phyloP scores from a whole-genome alignment of 2,329 filamentous ascomycete species.

The Fusarium penzigii region DNA sequence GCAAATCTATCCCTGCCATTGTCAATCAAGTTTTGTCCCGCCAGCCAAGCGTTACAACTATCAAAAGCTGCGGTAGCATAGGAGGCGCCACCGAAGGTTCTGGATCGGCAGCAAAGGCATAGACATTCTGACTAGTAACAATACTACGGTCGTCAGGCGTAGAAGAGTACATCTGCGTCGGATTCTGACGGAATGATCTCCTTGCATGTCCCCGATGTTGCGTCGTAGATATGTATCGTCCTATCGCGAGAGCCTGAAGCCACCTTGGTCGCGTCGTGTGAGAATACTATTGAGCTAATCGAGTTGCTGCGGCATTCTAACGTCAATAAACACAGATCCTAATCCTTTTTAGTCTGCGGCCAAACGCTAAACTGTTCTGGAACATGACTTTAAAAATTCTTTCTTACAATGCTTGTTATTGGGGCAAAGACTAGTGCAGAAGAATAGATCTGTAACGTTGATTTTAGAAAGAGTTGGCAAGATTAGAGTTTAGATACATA shows the following conservation, averaged over 20 bases:
- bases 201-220: neutral
- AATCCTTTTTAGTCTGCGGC: neutral
- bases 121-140: neutral
- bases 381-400: neutral
- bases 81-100: neutral
- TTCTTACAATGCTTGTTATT: neutral
- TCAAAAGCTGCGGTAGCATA: neutral
- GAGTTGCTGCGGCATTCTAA: slow-evolving; percentile 4
- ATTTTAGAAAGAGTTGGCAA: neutral
- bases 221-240: slow-evolving; percentile 1
- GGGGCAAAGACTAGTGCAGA: neutral
- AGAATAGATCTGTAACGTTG: slow-evolving; percentile 1
- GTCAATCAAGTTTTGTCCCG: neutral
- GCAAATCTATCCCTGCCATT: neutral
- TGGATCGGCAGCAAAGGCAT: neutral
- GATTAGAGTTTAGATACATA: too few species aligned
- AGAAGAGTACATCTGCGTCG: neutral
- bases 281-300: slow-evolving; percentile 10
- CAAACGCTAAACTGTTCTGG: neutral
- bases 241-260: neutral
- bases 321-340: neutral
- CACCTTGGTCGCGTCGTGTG: slow-evolving; percentile 4
- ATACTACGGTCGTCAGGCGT: neutral
- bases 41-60: neutral
- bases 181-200: neutral